Evolutionary conservation across 225 moss, liverwort and hornwort genomes (phyloP), one percentile per base, ranked within the genome.

Genomic region (Polytrichum formosum): DNA sequence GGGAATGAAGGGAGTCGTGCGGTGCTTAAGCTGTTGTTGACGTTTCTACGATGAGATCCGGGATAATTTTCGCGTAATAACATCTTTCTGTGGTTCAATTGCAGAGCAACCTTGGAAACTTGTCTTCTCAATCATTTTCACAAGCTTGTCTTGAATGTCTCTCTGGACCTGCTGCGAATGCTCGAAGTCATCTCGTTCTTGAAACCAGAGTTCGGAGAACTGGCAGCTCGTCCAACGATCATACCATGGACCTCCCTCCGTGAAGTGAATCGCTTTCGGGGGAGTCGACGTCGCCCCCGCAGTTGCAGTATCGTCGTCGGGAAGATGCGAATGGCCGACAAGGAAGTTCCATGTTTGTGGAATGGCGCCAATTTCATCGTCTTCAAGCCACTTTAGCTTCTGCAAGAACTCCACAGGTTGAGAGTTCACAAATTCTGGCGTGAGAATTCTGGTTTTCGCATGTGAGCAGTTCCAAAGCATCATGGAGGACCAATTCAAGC

Each of bases 291-390:
- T 37, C 37, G 13, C 2, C 37, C 10, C 13, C 37, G 10, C 10
- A 65, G 72, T 61, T 25, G 56, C 61, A 13, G 26, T 5, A 8
- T 53, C 61, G 28, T 28, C 67, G 19, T n/a, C 54, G 16, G 67
- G 54, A 55, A 69, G 28, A 6, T 30, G 5, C 46, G 27, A 61
- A 54, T 78, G 68, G n/a, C 78, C 78, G 28, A 78, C 78, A 3
- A 78, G 63, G 62, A 73, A 78, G 29, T 78, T 78, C 78, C 78
- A 78, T 2, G 68, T 78, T 46, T 62, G 63, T 29, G 78, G 78
- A 22, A 78, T 27, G 25, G 63, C 60, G 19, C 78, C 78, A 27
- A 78, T 78, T 10, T 73, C 73, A 22, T 66, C 66, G 25, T 78
- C 78, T 4, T 73, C 73, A 54, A 78, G 62, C 78, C 78, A 73